Conservation (phyloP, 1,139 yeast species). For the Candida freyschussii region DNA sequence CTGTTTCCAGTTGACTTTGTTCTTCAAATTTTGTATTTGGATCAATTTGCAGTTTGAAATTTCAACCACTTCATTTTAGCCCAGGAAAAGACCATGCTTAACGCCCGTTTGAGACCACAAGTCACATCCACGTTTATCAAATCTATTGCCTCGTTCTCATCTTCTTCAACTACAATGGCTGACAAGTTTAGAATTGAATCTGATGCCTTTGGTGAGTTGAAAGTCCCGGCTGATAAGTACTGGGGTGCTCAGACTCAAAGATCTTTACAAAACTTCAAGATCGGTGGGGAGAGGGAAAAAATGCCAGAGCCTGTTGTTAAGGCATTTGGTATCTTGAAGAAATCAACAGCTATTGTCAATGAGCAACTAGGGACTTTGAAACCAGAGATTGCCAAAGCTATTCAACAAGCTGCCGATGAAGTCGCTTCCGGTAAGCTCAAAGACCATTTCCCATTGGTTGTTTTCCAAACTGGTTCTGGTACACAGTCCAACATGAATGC, state of each 20-base stretch:
- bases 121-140: constrained; percentile 2
- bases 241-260: constrained; percentile 99
- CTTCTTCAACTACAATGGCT: constrained; percentile 8
- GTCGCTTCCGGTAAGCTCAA: constrained; percentile 87
- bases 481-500: constrained; percentile 99
- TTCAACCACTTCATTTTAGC: not conserved
- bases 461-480: constrained; percentile 98
- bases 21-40: not conserved
- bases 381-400: constrained; percentile 76
- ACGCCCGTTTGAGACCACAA: constrained; percentile 2
- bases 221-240: constrained; percentile 78
- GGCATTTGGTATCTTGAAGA: constrained; percentile 91
- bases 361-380: constrained; percentile 76
- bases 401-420: constrained; percentile 92
- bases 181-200: constrained; percentile 63
- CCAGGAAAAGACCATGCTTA: constrained; percentile 1
- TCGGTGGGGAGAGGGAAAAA: constrained; percentile 86
- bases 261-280: constrained; percentile 87
- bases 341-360: constrained; percentile 92
- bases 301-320: constrained; percentile 88
- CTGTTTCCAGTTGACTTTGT: constrained; percentile 1
- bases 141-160: constrained; percentile 6
- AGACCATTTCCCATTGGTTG: constrained; percentile 96
- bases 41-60: not conserved
- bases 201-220: constrained; percentile 95